Evolutionary conservation across 2,329 filamentous ascomycete species (phyloP), one percentile per base, ranked within the genome.

Genomic region (Botryotinia globosa): DNA sequence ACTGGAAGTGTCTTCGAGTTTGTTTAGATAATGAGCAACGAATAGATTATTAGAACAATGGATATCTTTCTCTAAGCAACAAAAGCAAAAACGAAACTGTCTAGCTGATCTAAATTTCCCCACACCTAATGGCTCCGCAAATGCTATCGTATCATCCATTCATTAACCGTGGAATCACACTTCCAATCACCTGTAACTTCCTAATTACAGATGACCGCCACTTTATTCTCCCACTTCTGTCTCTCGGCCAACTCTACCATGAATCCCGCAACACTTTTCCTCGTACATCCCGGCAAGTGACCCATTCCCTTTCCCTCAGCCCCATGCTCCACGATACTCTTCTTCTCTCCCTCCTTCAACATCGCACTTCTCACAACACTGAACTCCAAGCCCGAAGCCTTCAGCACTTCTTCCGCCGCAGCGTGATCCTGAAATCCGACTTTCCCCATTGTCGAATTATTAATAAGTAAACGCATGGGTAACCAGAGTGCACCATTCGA

Each of bases 351-450:
- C 10, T 74, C 76, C 29, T 64, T 72, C 61, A 77, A 64, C 75
- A 75, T 75, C 32, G 42, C 72, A 10, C 76, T 73, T 61, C 71
- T 75, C 14, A 77, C 76, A 29, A 77, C 44, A 34, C 70, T 73
- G 71, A 72, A 77, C n/a, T 75, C 64, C 64, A 77, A n/a, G 0
- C 62, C 65, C 42, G 48, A 59, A 16, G 29, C 34, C 51, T 29
- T 73, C n/a, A 77, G 37, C 0, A 74, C 25, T 58, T 65, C 44
- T 42, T 77, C 76, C 8, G 76, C 70, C 0, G 80, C 78, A 66
- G 84, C 81, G 73, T 88, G 87, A 72, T 88, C 87, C 1, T 83
- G 79, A 42, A 84, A 82, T 64, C 83, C 84, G 44, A 83, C 79
- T 32, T 76, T 80, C 45, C 76, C 80, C 29, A 71, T 86, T 73